These are phyloP conservation scores for Pseudocercospora macadamiae DNA, from an alignment of 2,329 filamentous ascomycete species.

Conservation along the genomic window DNA sequence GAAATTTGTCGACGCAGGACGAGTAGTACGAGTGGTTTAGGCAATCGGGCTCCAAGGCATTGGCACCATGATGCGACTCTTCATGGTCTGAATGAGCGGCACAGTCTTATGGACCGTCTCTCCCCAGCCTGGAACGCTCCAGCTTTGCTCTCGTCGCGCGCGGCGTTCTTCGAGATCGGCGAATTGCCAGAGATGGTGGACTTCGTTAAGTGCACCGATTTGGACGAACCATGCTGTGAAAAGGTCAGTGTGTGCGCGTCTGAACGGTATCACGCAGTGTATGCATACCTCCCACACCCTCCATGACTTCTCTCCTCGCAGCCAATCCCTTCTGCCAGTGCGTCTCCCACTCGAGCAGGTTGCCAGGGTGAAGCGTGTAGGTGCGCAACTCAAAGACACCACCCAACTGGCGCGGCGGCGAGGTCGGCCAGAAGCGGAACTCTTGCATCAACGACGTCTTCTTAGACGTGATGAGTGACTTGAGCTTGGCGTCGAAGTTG, in stretches of 20 bases:
- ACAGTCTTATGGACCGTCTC: constrained; percentile 88
- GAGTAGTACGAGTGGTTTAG: constrained; percentile 5
- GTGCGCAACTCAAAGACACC: constrained; percentile 95
- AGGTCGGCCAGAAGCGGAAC: constrained; percentile 99
- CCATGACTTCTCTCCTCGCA: constrained; percentile 94
- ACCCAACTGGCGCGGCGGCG: constrained; percentile 82
- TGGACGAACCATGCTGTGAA: constrained; percentile 95
- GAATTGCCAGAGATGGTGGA: constrained; percentile 98
- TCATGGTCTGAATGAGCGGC: constrained; percentile 94
- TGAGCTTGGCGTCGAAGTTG: constrained; percentile 82
- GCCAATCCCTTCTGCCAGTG: constrained; percentile 94
- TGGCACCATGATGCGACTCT: constrained; percentile 87
- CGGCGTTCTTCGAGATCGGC: constrained; percentile 94
- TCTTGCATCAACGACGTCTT: constrained; percentile 96
- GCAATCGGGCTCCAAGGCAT: constrained; percentile 95
- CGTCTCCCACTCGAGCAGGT: constrained; percentile 96
- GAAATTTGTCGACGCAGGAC: not conserved
- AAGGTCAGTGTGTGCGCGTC: constrained; percentile 9
- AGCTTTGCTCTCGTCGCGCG: constrained; percentile 87
- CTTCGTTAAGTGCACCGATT: constrained; percentile 95
- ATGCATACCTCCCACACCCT: constrained; percentile 61
- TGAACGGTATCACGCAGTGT: constrained; percentile 62
- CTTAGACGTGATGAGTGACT: constrained; percentile 81
- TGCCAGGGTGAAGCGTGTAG: constrained; percentile 93
- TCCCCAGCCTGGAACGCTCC: constrained; percentile 87